Conservation (phyloP, 176 grass and related monocot species). For the Oryza rufipogon region DNA sequence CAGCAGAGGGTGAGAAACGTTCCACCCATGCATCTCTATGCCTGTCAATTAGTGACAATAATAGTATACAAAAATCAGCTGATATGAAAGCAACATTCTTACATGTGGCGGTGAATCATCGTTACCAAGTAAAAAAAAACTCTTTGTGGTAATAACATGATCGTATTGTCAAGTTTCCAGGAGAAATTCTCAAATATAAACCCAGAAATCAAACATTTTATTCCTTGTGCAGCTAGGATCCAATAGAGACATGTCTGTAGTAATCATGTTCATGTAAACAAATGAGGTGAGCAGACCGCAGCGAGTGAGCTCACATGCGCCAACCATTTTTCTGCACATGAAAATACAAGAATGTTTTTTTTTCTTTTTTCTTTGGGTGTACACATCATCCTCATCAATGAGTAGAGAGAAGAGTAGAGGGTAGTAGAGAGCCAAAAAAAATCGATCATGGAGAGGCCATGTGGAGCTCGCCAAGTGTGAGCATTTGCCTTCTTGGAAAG, state of each 20-base stretch:
- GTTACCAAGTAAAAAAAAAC: neutral
- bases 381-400: slow-evolving; percentile 3
- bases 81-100: neutral
- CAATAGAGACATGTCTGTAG: neutral
- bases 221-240: neutral
- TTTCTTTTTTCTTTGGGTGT: too few relatives aligned
- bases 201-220: neutral
- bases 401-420: neutral
- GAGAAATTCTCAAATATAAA: neutral
- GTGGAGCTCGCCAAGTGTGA: slow-evolving; percentile 42
- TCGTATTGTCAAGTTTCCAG: neutral
- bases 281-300: slow-evolving; percentile 21
- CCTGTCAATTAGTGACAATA: neutral
- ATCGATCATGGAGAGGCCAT: slow-evolving; percentile 36
- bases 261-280: slow-evolving; percentile 10
- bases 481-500: neutral
- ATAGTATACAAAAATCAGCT: neutral
- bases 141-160: neutral
- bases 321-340: neutral
- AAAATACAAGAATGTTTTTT: neutral
- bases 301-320: slow-evolving; percentile 26
- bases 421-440: neutral
- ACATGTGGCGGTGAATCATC: neutral
- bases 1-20: neutral
- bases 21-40: neutral